Evolutionary conservation across 179 eudicot genomes (phyloP), one percentile per base, ranked within the genome.

Genomic region (Spergularia azorica): DNA sequence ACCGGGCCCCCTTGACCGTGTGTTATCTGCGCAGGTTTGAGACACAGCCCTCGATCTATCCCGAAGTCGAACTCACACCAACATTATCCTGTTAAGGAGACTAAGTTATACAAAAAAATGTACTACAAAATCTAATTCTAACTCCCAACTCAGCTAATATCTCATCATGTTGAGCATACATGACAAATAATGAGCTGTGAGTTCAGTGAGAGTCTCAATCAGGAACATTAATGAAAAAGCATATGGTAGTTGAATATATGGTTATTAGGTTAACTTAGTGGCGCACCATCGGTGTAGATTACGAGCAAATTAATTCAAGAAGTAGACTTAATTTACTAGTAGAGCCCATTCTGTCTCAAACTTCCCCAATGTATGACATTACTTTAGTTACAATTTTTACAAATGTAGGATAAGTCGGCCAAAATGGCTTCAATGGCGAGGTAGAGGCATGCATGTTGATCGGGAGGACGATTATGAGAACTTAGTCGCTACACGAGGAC

Each of bases 121-220:
- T 5, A 12, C 17, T 56, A 56, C 8, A n/a, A 68, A 26, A 57
- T 50, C 3, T 41, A 67, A 54, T 56, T 69, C 46, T 14, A 67
- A 68, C 52, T 17, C 18, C 63, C 14, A 77, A 51, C 50, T 51
- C 62, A 70, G 21, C 50, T 51, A 62, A 54, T 59, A 56, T 0
- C 48, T 56, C 54, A 18, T 2, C 12, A 17, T 52, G 51, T 43
- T 70, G 59, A 52, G 61, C 57, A 61, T 57, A 50, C 36, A 48
- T 63, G 32, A 26, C 71, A 41, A 38, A 21, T 4, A 78, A 20
- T 71, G 81, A 54, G 81, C 51, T 78, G 81, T 78, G 50, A 72
- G 51, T 26, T 3, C 26, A 14, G 16, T 65, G 63, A 67, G 51
- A 18, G 21, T 54, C 63, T 36, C 63, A 26, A 71, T 43, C 9